phyloP scores from a whole-genome alignment of 2,329 filamentous ascomycete species.

The Fusarium concolor region DNA sequence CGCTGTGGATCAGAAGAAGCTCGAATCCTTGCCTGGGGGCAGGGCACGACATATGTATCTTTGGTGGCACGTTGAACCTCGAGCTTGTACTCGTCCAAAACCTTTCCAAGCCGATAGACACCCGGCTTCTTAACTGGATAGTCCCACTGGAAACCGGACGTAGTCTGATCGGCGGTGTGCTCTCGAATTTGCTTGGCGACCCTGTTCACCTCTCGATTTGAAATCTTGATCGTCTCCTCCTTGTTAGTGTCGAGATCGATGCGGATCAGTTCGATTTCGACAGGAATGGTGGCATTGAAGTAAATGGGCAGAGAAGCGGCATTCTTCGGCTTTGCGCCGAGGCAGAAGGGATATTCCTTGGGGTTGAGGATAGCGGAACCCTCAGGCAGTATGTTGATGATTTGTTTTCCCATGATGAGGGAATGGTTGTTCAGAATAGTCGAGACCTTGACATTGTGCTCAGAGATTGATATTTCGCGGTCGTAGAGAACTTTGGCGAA shows the following conservation, averaged over 20 bases:
- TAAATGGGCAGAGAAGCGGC: constrained; percentile 80
- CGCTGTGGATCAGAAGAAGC: constrained; percentile 70
- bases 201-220: constrained; percentile 77
- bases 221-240: constrained; percentile 83
- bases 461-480: constrained; percentile 92
- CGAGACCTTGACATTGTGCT: constrained; percentile 88
- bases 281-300: constrained; percentile 93
- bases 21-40: constrained; percentile 82
- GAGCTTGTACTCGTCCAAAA: constrained; percentile 93
- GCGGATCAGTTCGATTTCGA: constrained; percentile 88
- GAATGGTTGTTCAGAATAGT: constrained; percentile 92
- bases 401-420: constrained; percentile 94
- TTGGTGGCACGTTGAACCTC: constrained; percentile 83
- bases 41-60: constrained; percentile 86
- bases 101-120: constrained; percentile 84
- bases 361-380: constrained; percentile 93
- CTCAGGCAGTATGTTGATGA: constrained; percentile 97
- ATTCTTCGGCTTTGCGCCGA: constrained; percentile 71
- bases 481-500: constrained; percentile 88
- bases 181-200: constrained; percentile 76
- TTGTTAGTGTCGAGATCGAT: constrained; percentile 84
- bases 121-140: constrained; percentile 87
- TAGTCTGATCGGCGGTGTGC: constrained; percentile 71
- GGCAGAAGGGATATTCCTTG: constrained; percentile 81
- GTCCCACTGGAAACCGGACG: constrained; percentile 73